Conservation (phyloP, 805 yeast species). For the Ogataea salicorniae region DNA sequence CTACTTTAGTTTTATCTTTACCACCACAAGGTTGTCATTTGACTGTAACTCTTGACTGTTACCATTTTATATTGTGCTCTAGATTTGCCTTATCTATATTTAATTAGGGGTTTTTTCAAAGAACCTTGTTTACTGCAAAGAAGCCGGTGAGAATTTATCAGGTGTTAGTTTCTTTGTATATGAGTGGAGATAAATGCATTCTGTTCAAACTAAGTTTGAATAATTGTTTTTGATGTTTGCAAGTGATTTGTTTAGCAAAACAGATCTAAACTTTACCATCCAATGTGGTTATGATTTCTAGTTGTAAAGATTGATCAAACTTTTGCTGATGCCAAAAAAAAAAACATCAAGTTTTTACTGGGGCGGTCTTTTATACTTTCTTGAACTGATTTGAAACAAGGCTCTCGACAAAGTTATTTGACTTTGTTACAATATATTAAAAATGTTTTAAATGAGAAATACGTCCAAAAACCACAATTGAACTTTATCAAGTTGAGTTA, state of each 20-base stretch:
- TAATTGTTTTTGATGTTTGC: conserved; percentile 37
- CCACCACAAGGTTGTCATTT: conserved; percentile 64
- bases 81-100: conserved; percentile 68
- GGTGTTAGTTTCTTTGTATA: conserved; percentile 48
- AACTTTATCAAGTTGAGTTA: conserved; percentile 58
- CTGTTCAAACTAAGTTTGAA: conserved; percentile 36
- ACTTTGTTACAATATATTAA: conserved; percentile 65
- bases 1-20: too few relatives aligned
- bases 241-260: conserved; percentile 37
- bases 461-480: conserved; percentile 68
- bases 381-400: conserved; percentile 47
- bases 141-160: conserved; percentile 59
- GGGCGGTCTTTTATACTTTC: conserved; percentile 75
- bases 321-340: too few relatives aligned
- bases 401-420: conserved; percentile 58
- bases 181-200: conserved; percentile 47
- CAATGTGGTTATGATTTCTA: conserved; percentile 62
- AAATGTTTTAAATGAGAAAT: conserved; percentile 46
- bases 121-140: conserved; percentile 64
- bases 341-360: conserved; percentile 58
- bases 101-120: conserved; percentile 69
- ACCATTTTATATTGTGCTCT: conserved; percentile 72
- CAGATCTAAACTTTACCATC: conserved; percentile 59
- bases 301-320: conserved; percentile 73
- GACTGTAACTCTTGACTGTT: too few relatives aligned